These are phyloP conservation scores for Penicillium flavigenum DNA, from an alignment of 495 filamentous ascomycete species.

Conservation along the genomic window DNA sequence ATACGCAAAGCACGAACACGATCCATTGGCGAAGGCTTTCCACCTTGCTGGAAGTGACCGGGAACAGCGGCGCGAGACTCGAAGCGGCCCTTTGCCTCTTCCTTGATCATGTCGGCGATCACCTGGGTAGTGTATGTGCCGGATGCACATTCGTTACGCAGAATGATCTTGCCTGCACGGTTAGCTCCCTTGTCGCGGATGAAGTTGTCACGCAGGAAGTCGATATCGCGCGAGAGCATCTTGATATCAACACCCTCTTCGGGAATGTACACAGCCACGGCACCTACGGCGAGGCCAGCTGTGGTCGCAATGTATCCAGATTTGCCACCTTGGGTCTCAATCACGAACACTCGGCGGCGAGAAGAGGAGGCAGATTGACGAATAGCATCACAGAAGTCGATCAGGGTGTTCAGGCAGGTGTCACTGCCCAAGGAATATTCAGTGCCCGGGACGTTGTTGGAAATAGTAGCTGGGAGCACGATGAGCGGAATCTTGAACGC, in stretches of 20 bases:
- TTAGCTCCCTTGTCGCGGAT: slow-evolving; percentile 82
- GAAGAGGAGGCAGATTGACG: slow-evolving; percentile 94
- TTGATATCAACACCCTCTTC: slow-evolving; percentile 94
- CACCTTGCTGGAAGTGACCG: slow-evolving; percentile 96
- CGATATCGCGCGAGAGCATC: slow-evolving; percentile 89
- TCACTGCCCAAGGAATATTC: slow-evolving; percentile 97
- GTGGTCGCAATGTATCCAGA: slow-evolving; percentile 94
- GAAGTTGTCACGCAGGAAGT: slow-evolving; percentile 84
- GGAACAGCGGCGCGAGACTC: slow-evolving; percentile 93
- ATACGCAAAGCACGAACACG: slow-evolving; percentile 88
- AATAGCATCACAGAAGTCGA: slow-evolving; percentile 95
- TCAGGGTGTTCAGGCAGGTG: slow-evolving; percentile 95
- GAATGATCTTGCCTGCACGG: slow-evolving; percentile 88
- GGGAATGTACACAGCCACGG: slow-evolving; percentile 94
- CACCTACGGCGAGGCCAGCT: slow-evolving; percentile 83
- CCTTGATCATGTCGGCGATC: slow-evolving; percentile 91
- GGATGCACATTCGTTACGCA: slow-evolving; percentile 90
- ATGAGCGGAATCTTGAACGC: slow-evolving; percentile 92
- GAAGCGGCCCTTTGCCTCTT: slow-evolving; percentile 88
- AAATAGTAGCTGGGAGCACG: slow-evolving; percentile 92
- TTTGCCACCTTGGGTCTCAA: slow-evolving; percentile 94
- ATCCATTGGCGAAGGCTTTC: slow-evolving; percentile 93
- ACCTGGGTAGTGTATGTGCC: slow-evolving; percentile 88
- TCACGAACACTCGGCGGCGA: slow-evolving; percentile 90
- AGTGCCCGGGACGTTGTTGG: slow-evolving; percentile 96